phyloP scores from a whole-genome alignment of 164 flowering plant genomes.

The Stephania cephalantha region DNA sequence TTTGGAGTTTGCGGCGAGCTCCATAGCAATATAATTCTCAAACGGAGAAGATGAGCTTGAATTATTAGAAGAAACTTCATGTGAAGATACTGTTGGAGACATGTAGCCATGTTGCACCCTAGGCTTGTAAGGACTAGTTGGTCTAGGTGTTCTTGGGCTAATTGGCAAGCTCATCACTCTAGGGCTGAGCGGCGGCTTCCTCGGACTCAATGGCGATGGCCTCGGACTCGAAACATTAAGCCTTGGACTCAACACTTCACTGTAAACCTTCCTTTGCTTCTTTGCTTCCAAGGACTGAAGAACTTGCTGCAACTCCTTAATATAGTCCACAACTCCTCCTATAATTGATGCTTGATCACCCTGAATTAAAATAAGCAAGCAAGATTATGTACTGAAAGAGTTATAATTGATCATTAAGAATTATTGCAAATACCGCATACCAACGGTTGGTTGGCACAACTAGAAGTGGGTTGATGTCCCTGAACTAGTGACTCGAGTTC shows the following conservation, averaged over 20 bases:
- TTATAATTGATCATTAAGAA: too few species aligned
- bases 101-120: conserved; percentile 30
- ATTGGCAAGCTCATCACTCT: conserved; percentile 50
- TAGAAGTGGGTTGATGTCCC: too few species aligned
- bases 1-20: conserved; percentile 69
- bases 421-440: too few species aligned
- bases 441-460: too few species aligned
- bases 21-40: conserved; percentile 28
- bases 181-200: conserved; percentile 66
- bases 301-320: conserved; percentile 82
- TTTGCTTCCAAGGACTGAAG: conserved; percentile 80
- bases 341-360: conserved; percentile 99
- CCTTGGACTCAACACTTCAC: conserved; percentile 82
- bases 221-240: conserved; percentile 67
- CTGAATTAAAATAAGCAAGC: conserved; percentile 22
- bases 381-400: neutral
- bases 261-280: conserved; percentile 77
- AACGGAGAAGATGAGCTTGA: conserved; percentile 26
- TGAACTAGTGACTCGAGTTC: too few species aligned
- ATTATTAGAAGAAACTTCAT: conserved; percentile 13
- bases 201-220: conserved; percentile 50
- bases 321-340: conserved; percentile 89
- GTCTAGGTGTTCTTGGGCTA: conserved; percentile 91
- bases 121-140: conserved; percentile 66
- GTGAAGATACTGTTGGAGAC: conserved; percentile 19